Percentiles rank a stretch among this genome's conserved stretches.
These are phyloP conservation scores for Diaporthe nobilis DNA, from an alignment of 2,329 filamentous ascomycete genomes.

Conservation along the genomic window DNA sequence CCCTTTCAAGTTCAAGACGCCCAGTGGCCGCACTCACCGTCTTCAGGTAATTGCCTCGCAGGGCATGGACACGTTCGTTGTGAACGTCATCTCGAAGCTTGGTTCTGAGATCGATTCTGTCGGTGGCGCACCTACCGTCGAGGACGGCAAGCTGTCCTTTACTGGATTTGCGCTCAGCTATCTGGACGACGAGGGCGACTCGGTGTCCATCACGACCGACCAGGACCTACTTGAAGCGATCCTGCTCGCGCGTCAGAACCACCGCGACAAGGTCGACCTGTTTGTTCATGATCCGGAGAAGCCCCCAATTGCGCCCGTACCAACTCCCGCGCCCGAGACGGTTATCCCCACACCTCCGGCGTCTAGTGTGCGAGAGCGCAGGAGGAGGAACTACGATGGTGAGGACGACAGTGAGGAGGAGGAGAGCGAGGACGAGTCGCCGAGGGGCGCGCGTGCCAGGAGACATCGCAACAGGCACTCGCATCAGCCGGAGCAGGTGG, in stretches of 20 bases:
- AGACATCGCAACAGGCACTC: slow-evolving; percentile 52
- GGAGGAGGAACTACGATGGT: slow-evolving; percentile 59
- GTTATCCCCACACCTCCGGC: slow-evolving; percentile 61
- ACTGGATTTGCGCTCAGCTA: slow-evolving; percentile 94
- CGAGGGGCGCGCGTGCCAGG: slow-evolving; percentile 61
- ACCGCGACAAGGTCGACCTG: slow-evolving; percentile 93
- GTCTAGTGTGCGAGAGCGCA: slow-evolving; percentile 66
- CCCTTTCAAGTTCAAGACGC: slow-evolving; percentile 99
- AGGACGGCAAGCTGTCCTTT: slow-evolving; percentile 82
- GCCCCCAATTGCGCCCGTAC: slow-evolving; percentile 79
- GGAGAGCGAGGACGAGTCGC: slow-evolving; percentile 58
- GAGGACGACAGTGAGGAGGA: slow-evolving; percentile 66
- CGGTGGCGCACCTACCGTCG: slow-evolving; percentile 83
- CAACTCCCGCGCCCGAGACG: slow-evolving; percentile 60
- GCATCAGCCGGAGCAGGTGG: slow-evolving; percentile 75
- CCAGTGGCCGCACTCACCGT: slow-evolving; percentile 92
- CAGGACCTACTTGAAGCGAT: slow-evolving; percentile 94
- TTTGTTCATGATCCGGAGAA: slow-evolving; percentile 96
- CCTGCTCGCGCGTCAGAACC: slow-evolving; percentile 81
- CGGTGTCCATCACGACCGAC: slow-evolving; percentile 96
- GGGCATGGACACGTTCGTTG: slow-evolving; percentile 84
- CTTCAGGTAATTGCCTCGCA: slow-evolving; percentile 86
- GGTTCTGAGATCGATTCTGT: slow-evolving; percentile 86
- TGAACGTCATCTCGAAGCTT: slow-evolving; percentile 85
- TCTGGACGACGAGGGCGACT: slow-evolving; percentile 96